phyloP scores from a whole-genome alignment of 1,284 basidiomycete species.

The Rhodotorula sp. region DNA sequence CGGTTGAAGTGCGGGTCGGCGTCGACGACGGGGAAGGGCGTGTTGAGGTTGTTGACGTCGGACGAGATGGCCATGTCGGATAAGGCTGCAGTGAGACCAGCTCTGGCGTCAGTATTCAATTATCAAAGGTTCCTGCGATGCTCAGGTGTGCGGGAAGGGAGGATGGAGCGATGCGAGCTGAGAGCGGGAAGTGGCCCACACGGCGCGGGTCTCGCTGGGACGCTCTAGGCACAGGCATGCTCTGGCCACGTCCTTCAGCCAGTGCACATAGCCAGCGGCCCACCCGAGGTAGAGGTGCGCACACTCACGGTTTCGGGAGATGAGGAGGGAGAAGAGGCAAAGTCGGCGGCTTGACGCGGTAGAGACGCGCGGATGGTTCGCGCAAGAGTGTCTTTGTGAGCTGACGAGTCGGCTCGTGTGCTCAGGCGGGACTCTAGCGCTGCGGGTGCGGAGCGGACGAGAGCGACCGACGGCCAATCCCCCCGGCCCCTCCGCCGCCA shows the following conservation, averaged over 20 bases:
- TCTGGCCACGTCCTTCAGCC: too few relatives aligned
- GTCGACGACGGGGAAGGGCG: constrained; percentile 45
- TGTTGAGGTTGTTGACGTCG: constrained; percentile 38
- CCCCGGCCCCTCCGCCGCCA: neutral
- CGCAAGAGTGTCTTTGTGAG: neutral
- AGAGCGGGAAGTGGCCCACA: too few relatives aligned
- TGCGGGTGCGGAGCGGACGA: neutral
- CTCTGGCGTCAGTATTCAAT: neutral
- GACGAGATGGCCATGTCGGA: neutral
- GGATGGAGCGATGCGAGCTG: too few relatives aligned
- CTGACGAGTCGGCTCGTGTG: neutral
- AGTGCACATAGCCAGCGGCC: too few relatives aligned
- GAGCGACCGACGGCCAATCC: neutral
- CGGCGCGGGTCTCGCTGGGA: too few relatives aligned
- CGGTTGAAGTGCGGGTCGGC: constrained; percentile 83
- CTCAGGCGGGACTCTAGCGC: neutral
- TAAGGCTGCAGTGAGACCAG: neutral
- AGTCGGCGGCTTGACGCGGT: neutral
- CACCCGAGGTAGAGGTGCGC: too few relatives aligned
- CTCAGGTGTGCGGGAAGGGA: too few relatives aligned
- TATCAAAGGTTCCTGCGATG: neutral
- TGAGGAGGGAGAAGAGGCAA: neutral
- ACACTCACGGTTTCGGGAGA: neutral
- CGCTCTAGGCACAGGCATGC: too few relatives aligned
- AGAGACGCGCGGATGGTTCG: neutral